These are phyloP conservation scores for Rostrohypoxylon terebratum DNA, from an alignment of 495 filamentous ascomycete genomes.

Conservation along the genomic window DNA sequence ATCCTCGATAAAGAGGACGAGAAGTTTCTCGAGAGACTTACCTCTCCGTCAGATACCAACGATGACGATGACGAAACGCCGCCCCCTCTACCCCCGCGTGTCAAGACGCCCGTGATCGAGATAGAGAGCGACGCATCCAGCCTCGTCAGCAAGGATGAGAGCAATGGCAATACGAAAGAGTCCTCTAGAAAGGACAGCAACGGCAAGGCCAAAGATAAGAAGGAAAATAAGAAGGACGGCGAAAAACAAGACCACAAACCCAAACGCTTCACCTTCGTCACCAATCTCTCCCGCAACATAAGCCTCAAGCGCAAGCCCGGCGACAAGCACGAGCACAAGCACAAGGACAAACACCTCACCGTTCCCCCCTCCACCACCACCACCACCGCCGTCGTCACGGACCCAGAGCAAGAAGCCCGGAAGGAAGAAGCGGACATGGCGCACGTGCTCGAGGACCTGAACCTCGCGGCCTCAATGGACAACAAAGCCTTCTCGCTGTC, in stretches of 20 bases:
- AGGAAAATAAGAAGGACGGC: slow-evolving; percentile 33
- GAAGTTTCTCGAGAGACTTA: slow-evolving; percentile 58
- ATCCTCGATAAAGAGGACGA: slow-evolving; percentile 59
- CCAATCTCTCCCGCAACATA: slow-evolving; percentile 24
- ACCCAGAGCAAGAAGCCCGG: slow-evolving; percentile 53
- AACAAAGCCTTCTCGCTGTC: slow-evolving; percentile 75
- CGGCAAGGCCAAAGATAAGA: slow-evolving; percentile 38
- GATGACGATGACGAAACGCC: slow-evolving; percentile 51
- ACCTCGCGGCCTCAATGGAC: slow-evolving; percentile 30
- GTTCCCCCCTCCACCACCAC: neutral
- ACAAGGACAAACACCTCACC: slow-evolving; percentile 27
- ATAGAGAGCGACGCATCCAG: slow-evolving; percentile 56
- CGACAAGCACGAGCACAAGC: neutral
- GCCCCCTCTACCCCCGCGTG: slow-evolving; percentile 56
- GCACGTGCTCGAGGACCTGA: slow-evolving; percentile 71
- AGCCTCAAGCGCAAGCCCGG: slow-evolving; percentile 41
- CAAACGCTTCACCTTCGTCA: slow-evolving; percentile 57
- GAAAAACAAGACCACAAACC: slow-evolving; percentile 44
- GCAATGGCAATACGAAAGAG: slow-evolving; percentile 24
- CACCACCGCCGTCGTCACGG: slow-evolving; percentile 55
- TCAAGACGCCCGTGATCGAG: slow-evolving; percentile 59
- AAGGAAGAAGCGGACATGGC: slow-evolving; percentile 81
- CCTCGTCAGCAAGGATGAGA: slow-evolving; percentile 31
- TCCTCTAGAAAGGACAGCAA: slow-evolving; percentile 29
- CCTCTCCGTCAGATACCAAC: slow-evolving; percentile 42